Evolutionary conservation across 129 eudicot genomes (phyloP).

Genomic region (Glebionis coronaria): DNA sequence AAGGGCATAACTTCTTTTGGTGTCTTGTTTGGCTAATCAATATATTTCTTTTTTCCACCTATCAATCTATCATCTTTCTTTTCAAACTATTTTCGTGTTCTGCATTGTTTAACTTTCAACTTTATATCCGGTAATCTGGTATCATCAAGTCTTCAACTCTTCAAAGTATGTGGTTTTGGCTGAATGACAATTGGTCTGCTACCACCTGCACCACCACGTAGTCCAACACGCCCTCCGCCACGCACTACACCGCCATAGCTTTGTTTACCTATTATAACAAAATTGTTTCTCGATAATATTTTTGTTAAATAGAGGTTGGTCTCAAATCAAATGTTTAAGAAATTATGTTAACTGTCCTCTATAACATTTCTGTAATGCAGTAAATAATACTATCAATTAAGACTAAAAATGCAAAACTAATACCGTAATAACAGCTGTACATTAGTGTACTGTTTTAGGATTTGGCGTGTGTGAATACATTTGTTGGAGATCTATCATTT

Average conservation of each 20-base stretch:
- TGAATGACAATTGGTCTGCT: conserved; percentile 15
- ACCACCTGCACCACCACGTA: conserved; percentile 24
- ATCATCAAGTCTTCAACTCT: conserved; percentile 42
- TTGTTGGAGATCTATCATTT: too few species aligned
- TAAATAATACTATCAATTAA: conserved; percentile 6
- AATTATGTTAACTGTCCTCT: conserved; percentile 28
- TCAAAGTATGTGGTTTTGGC: conserved; percentile 33
- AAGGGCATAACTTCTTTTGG: conserved; percentile 54
- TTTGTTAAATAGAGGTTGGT: too few species aligned
- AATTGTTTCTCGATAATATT: too few species aligned
- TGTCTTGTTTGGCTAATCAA: conserved; percentile 44
- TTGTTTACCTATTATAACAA: too few species aligned
- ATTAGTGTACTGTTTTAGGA: too few species aligned
- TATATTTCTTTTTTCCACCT: conserved; percentile 38
- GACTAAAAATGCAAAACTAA: conserved; percentile 2
- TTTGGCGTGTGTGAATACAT: too few species aligned
- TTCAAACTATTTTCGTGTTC: conserved; percentile 40
- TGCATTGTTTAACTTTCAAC: too few species aligned
- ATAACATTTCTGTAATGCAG: conserved; percentile 21
- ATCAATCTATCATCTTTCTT: conserved; percentile 49
- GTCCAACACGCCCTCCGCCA: conserved; percentile 13
- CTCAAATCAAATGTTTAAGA: too few species aligned
- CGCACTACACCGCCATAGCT: conserved; percentile 39
- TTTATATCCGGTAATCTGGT: too few species aligned
- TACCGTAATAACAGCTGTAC: conserved; percentile 25